A percentile compares a stretch with the other conserved stretches of the same genome.
Evolutionary conservation across 371 early-diverging fungal species (phyloP).

Genomic region (Rhizomucor pusillus): DNA sequence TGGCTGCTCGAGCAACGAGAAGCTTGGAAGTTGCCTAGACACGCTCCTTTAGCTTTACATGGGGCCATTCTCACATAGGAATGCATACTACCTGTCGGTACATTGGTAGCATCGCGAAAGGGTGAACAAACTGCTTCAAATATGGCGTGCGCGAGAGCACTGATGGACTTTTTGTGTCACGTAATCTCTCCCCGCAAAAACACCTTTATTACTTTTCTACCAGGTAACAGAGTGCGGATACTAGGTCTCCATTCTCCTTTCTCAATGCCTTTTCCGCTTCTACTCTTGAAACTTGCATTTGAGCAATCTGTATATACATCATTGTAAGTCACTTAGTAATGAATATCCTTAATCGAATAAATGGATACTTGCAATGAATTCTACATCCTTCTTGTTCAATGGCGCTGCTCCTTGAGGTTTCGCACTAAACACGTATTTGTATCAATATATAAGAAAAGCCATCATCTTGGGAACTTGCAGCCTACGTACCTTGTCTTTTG

Average conservation of each 20-base stretch:
- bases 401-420: conserved; percentile 19
- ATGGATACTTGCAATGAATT: conserved; percentile 29
- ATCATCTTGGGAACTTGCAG: no score
- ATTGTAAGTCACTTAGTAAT: no score
- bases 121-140: background rate
- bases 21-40: no score
- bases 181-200: background rate
- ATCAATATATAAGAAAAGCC: conserved; percentile 4
- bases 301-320: conserved; percentile 29
- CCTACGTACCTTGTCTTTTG: conserved; percentile 9
- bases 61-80: no score
- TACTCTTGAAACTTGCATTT: conserved; percentile 35
- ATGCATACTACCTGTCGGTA: no score
- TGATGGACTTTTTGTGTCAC: background rate
- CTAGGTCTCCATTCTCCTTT: conserved; percentile 17
- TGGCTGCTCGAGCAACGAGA: no score
- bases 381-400: conserved; percentile 39
- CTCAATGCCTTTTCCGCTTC: conserved; percentile 13
- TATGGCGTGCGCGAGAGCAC: background rate
- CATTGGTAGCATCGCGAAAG: background rate
- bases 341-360: no score
- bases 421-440: background rate
- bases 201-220: conserved; percentile 16
- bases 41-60: no score
- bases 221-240: conserved; percentile 38